A percentile compares a stretch with the other conserved stretches of the same genome.
phyloP scores from a whole-genome alignment of 2,329 filamentous ascomycete genomes.

The Fusarium nisikadoi region DNA sequence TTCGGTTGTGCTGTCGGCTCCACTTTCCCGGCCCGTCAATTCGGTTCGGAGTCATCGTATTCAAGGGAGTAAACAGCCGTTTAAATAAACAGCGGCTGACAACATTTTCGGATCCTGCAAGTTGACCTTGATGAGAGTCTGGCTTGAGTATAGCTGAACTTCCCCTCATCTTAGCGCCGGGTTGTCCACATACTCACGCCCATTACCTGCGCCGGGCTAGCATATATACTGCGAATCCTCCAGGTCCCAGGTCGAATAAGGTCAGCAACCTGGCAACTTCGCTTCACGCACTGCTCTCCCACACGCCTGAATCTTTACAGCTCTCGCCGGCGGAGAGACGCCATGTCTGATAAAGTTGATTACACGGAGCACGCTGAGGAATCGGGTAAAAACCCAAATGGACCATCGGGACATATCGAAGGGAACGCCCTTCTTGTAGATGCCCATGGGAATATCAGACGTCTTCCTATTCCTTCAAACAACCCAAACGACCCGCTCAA shows the following conservation, averaged over 20 bases:
- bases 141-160: background rate
- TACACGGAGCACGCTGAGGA: background rate
- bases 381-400: background rate
- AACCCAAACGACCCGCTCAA: background rate
- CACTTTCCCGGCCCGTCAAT: background rate
- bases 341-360: background rate
- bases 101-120: background rate
- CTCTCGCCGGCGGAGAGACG: no score
- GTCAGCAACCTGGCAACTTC: no score
- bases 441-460: background rate
- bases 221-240: background rate
- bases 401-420: background rate
- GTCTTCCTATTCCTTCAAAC: background rate
- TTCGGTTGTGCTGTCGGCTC: background rate
- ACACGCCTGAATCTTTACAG: no score
- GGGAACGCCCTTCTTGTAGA: background rate
- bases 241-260: no score
- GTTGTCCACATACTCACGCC: background rate
- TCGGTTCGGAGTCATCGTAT: background rate
- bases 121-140: rapidly evolving
- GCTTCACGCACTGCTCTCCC: no score
- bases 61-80: rapidly evolving
- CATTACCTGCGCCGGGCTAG: rapidly evolving
- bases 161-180: background rate
- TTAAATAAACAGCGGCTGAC: background rate